Evolutionary conservation across 441 rosid genomes (phyloP).

Genomic region (Francoa sonchifolia): DNA sequence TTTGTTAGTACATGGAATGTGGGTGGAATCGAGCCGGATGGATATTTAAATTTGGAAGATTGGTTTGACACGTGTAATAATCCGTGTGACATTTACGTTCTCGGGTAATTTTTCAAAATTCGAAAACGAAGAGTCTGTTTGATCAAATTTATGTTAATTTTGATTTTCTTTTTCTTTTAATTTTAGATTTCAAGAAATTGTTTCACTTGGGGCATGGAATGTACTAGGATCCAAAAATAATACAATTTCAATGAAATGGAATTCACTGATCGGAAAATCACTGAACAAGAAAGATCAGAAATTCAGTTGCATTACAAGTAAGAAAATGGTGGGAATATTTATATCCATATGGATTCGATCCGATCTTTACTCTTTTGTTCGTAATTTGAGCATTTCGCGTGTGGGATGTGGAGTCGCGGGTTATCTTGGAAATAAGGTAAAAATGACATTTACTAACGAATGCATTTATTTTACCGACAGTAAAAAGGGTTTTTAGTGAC

Average conservation of each 20-base stretch:
- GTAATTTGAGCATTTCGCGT: slow-evolving; percentile 49
- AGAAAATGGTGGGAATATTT: slow-evolving; percentile 81
- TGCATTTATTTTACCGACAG: background rate
- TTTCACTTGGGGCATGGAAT: slow-evolving; percentile 59
- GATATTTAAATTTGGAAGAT: slow-evolving; percentile 39
- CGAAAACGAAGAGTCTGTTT: no score
- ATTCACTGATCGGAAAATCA: slow-evolving; percentile 33
- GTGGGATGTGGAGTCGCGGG: slow-evolving; percentile 84
- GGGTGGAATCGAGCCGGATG: slow-evolving; percentile 52
- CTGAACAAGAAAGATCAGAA: slow-evolving; percentile 23
- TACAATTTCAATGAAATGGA: slow-evolving; percentile 52
- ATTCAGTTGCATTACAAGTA: slow-evolving; percentile 36
- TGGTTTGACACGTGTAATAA: slow-evolving; percentile 28
- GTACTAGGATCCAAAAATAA: slow-evolving; percentile 54
- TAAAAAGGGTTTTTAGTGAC: background rate
- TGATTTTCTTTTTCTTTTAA: no score
- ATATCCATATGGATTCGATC: slow-evolving; percentile 62
- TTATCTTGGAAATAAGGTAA: slow-evolving; percentile 85
- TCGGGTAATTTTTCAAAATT: no score
- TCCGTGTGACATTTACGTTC: slow-evolving; percentile 52
- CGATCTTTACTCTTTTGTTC: slow-evolving; percentile 33
- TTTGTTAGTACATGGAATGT: slow-evolving; percentile 77
- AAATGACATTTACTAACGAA: background rate
- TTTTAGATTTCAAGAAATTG: slow-evolving; percentile 82
- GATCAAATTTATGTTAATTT: no score